phyloP scores from a whole-genome alignment of 1,284 basidiomycete genomes.

The Vanrija sp. region DNA sequence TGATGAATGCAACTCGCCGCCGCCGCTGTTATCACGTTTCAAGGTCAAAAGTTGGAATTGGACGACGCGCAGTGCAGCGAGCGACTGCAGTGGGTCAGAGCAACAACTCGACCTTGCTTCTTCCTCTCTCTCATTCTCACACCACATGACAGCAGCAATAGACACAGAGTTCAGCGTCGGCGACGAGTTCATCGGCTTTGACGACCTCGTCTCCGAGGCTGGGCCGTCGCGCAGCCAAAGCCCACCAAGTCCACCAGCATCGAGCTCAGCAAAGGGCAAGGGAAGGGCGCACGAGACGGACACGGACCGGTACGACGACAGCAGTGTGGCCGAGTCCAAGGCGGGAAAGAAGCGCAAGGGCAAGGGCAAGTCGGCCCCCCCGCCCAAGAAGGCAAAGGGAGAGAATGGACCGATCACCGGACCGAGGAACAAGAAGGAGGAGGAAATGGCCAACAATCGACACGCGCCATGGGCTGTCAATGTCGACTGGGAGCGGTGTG shows the following conservation, averaged over 20 bases:
- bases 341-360: conserved; percentile 2
- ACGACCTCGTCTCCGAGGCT: not conserved
- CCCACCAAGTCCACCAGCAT: not conserved
- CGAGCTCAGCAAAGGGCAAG: not conserved
- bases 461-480: conserved; percentile 72
- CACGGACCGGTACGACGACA: not conserved
- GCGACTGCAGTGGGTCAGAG: no score
- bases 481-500: conserved; percentile 73
- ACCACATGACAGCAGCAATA: not conserved
- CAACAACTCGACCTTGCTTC: no score
- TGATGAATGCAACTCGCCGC: no score
- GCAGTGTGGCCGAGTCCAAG: not conserved
- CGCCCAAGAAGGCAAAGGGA: conserved; percentile 6
- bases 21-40: no score
- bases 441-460: conserved; percentile 58
- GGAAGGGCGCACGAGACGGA: not conserved
- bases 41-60: no score
- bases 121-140: not conserved
- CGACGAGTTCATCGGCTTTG: conserved; percentile 18
- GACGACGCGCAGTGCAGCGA: not conserved
- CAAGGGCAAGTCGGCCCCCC: not conserved
- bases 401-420: conserved; percentile 16
- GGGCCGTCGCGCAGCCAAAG: not conserved
- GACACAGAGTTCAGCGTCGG: conserved; percentile 3
- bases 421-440: conserved; percentile 60